Evolutionary conservation across 192 early-diverging fungal species (phyloP).

Genomic region (Martensiomyces pterosporus): DNA sequence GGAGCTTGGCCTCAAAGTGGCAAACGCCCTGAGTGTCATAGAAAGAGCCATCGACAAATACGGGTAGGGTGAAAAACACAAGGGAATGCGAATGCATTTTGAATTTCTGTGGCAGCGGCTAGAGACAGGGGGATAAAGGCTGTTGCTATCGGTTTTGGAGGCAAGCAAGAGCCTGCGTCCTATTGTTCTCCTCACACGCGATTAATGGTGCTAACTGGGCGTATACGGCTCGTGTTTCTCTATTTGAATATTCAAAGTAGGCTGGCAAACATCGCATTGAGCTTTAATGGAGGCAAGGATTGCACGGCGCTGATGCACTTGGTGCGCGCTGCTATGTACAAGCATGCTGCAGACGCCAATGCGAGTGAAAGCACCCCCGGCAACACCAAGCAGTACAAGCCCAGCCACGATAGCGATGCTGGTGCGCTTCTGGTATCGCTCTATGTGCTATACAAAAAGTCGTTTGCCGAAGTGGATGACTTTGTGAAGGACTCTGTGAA

Average conservation of each 20-base stretch:
- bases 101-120: no score
- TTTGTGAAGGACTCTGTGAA: slow-evolving; percentile 73
- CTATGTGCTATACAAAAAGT: slow-evolving; percentile 72
- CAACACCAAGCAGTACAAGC: background rate
- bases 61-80: slow-evolving; percentile 23
- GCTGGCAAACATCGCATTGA: slow-evolving; percentile 61
- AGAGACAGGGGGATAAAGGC: no score
- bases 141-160: background rate
- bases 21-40: slow-evolving; percentile 29
- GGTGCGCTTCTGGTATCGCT: slow-evolving; percentile 59
- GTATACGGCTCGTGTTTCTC: no score
- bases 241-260: no score
- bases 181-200: no score
- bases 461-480: slow-evolving; percentile 81
- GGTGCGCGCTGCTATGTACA: slow-evolving; percentile 61
- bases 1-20: slow-evolving; percentile 29
- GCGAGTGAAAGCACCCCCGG: background rate
- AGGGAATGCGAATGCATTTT: background rate
- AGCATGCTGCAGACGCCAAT: slow-evolving; percentile 13
- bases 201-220: no score
- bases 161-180: no score
- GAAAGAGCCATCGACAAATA: slow-evolving; percentile 50
- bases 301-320: slow-evolving; percentile 90
- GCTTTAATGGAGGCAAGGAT: slow-evolving; percentile 97
- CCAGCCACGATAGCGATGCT: no score